Evolutionary conservation across 768 basidiomycete genomes (phyloP), one percentile per base, ranked within the genome.

Genomic region (Boletus subparvulus): DNA sequence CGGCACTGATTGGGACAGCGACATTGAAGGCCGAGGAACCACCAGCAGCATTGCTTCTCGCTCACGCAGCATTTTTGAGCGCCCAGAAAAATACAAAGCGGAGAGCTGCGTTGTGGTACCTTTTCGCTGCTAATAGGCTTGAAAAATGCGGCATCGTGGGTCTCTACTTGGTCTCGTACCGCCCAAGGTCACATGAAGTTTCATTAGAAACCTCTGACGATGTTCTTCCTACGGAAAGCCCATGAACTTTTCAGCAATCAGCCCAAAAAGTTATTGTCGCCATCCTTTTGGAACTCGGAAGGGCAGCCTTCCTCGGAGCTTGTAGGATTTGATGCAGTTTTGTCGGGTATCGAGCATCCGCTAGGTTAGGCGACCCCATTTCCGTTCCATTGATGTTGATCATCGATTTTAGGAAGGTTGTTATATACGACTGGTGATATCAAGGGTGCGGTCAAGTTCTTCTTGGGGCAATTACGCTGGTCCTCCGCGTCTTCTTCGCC

Each of bases 381-480:
- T 47, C 17, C 41, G 51, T 59, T 46, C 44, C 49, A 19, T 60
- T 48, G 13, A 44, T 52, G 55, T 49, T 47, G 52, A 57, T 24
- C n/a, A 43, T 47, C 51, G 35, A 32, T 52, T 53, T 32, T 51
- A 92, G 96, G 92, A 35, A 80, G 95, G 40, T 74, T 98, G 58
- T 75, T 94, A 39, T 98, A 97, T 69, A 93, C 92, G 1, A 88
- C 90, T n/a, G 94, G 95, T 12, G 85, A 95, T 65, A 81, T 88
- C 28, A 78, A 79, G 45, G 83, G 80, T 8, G 94, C 96, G 9
- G 86, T 95, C 28, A 75, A 78, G 42, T 80, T 89, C 55, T 98
- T 98, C 69, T 69, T 96, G 19, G 79, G 82, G 1, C 75, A 96
- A 16, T 76, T 98, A 21, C 78, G 78, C 53, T 80, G 82, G 50